Conservation (phyloP, 1,284 basidiomycete species). For the Malassezia psittaci region DNA sequence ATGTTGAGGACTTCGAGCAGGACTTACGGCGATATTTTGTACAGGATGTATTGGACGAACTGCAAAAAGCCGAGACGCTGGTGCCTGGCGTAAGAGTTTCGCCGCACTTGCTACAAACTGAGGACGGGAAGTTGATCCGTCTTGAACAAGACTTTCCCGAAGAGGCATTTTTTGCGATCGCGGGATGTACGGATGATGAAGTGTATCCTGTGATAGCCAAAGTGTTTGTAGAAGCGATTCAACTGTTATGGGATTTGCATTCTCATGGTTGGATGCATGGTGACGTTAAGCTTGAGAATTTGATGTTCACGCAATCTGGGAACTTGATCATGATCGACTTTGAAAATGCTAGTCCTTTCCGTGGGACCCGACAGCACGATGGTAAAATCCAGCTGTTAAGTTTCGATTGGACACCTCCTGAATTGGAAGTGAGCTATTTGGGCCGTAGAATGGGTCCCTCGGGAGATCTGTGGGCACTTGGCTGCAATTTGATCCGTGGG, state of each 20-base stretch:
- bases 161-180: conserved; percentile 45
- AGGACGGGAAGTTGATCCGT: conserved; percentile 37
- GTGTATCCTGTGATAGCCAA: conserved; percentile 33
- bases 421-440: conserved; percentile 29
- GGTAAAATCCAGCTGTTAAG: conserved; percentile 36
- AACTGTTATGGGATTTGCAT: conserved; percentile 31
- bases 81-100: conserved; percentile 16
- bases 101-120: conserved; percentile 31
- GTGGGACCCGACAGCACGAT: conserved; percentile 36
- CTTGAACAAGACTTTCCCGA: conserved; percentile 45
- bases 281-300: conserved; percentile 44
- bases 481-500: conserved; percentile 38
- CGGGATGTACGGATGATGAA: conserved; percentile 40
- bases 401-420: conserved; percentile 45
- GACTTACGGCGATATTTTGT: conserved; percentile 22
- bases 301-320: conserved; percentile 40
- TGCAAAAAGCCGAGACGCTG: conserved; percentile 44
- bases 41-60: conserved; percentile 41
- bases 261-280: conserved; percentile 44
- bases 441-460: conserved; percentile 38
- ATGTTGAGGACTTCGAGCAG: conserved; percentile 25
- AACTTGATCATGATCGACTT: conserved; percentile 40
- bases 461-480: conserved; percentile 42
- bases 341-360: conserved; percentile 43
- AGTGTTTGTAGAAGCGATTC: conserved; percentile 35